phyloP scores from a whole-genome alignment of 768 basidiomycete genomes.

The Lyophyllum decastes region DNA sequence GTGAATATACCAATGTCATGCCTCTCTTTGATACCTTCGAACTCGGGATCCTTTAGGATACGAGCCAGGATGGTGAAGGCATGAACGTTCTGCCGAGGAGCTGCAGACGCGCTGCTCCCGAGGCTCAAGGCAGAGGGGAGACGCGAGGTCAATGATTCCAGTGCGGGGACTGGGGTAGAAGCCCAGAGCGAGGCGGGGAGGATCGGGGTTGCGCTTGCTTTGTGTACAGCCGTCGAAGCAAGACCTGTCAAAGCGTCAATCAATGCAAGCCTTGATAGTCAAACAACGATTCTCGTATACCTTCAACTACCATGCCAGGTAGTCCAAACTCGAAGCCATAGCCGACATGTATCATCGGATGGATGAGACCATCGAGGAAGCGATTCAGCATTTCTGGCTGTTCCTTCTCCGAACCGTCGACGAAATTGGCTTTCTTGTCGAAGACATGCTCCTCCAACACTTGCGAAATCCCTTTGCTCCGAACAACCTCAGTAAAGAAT shows the following conservation, averaged over 20 bases:
- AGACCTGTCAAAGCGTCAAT: constrained; percentile 22
- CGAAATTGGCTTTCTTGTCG: constrained; percentile 49
- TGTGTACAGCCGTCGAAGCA: constrained; percentile 54
- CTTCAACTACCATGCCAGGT: constrained; percentile 55
- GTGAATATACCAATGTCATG: constrained; percentile 28
- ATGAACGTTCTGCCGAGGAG: constrained; percentile 26
- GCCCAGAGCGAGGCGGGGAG: constrained; percentile 30
- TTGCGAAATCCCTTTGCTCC: constrained; percentile 41
- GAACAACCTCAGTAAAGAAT: constrained; percentile 50
- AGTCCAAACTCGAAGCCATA: constrained; percentile 61
- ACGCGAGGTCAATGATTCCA: not conserved
- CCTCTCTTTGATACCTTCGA: constrained; percentile 20
- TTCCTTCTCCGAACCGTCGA: constrained; percentile 30
- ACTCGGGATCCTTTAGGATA: constrained; percentile 50
- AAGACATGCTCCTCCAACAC: constrained; percentile 67
- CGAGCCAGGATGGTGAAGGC: constrained; percentile 56
- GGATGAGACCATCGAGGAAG: constrained; percentile 52
- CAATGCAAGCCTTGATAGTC: not conserved
- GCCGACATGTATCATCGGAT: constrained; percentile 61
- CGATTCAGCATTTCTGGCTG: constrained; percentile 56
- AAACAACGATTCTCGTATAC: constrained; percentile 26
- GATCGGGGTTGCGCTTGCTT: constrained; percentile 32
- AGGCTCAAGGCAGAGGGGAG: constrained; percentile 3
- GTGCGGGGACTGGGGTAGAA: not conserved
- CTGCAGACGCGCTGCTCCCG: not conserved